These are phyloP conservation scores for Mayamaea pseudoterrestris DNA, from an alignment of 108 stramenopile species.

Conservation along the genomic window DNA sequence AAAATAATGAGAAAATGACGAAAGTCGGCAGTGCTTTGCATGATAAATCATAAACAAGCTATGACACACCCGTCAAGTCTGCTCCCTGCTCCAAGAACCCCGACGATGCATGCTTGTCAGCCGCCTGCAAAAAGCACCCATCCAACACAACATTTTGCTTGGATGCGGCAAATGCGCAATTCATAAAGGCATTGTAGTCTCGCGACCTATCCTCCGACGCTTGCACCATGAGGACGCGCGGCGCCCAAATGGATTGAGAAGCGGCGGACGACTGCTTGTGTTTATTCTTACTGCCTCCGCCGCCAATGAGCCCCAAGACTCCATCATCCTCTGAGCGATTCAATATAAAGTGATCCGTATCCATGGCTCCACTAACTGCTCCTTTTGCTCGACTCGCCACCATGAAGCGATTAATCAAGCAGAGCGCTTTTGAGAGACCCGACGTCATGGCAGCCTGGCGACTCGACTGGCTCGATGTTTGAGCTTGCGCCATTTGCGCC, in stretches of 20 bases:
- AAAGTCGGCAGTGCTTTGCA: neutral
- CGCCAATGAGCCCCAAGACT: slow-evolving; percentile 44
- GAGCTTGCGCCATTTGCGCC: slow-evolving; percentile 8
- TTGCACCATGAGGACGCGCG: slow-evolving; percentile 67
- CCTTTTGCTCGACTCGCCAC: slow-evolving; percentile 42
- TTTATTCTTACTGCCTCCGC: slow-evolving; percentile 9
- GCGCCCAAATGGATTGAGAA: slow-evolving; percentile 32
- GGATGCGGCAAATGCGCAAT: slow-evolving; percentile 73
- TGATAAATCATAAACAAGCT: too few species aligned
- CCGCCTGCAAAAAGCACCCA: slow-evolving; percentile 57
- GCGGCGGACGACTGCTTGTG: slow-evolving; percentile 11
- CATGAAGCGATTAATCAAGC: slow-evolving; percentile 66
- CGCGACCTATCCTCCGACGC: slow-evolving; percentile 70
- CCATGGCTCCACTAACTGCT: slow-evolving; percentile 42
- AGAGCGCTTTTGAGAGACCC: slow-evolving; percentile 55
- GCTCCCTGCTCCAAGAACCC: slow-evolving; percentile 69
- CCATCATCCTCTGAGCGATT: slow-evolving; percentile 47
- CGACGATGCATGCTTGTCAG: slow-evolving; percentile 22
- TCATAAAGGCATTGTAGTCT: slow-evolving; percentile 87
- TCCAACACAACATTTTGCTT: slow-evolving; percentile 66
- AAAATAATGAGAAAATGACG: neutral
- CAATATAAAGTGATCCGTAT: slow-evolving; percentile 2
- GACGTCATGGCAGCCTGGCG: slow-evolving; percentile 57
- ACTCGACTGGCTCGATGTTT: slow-evolving; percentile 7
- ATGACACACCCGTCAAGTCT: slow-evolving; percentile 68